phyloP scores from a whole-genome alignment of 257 asterid species.

The Gentiana dahurica region DNA sequence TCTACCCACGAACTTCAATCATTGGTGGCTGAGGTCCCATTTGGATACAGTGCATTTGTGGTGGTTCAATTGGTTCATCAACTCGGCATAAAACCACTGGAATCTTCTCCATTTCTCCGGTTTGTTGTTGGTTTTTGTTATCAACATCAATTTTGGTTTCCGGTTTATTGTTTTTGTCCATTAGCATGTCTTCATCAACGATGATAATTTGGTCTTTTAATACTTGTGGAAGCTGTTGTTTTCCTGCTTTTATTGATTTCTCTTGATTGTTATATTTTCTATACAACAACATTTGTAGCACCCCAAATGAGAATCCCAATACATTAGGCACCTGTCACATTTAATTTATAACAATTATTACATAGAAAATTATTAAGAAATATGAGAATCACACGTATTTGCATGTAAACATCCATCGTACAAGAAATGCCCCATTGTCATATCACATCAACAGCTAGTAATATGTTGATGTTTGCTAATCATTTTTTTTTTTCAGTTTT shows the following conservation, averaged over 20 bases:
- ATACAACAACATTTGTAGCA: constrained; percentile 48
- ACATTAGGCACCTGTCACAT: constrained; percentile 46
- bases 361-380: too few species aligned
- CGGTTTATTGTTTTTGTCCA: constrained; percentile 10
- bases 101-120: constrained; percentile 26
- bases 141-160: constrained; percentile 29
- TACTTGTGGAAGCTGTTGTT: constrained; percentile 21
- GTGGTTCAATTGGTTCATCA: constrained; percentile 8
- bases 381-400: too few species aligned
- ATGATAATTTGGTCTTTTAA: constrained; percentile 19
- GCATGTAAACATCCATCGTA: too few species aligned
- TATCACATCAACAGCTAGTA: too few species aligned
- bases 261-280: constrained; percentile 27
- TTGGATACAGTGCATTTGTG: not conserved
- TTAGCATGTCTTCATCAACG: constrained; percentile 21
- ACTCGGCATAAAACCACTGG: constrained; percentile 16
- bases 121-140: not conserved
- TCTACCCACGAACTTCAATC: not conserved
- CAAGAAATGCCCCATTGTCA: too few species aligned
- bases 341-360: not conserved
- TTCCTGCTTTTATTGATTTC: constrained; percentile 6
- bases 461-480: too few species aligned
- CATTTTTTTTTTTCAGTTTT: too few species aligned
- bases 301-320: constrained; percentile 51
- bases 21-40: constrained; percentile 1